phyloP scores from a whole-genome alignment of 768 basidiomycete species.

The Suillus weaverae region DNA sequence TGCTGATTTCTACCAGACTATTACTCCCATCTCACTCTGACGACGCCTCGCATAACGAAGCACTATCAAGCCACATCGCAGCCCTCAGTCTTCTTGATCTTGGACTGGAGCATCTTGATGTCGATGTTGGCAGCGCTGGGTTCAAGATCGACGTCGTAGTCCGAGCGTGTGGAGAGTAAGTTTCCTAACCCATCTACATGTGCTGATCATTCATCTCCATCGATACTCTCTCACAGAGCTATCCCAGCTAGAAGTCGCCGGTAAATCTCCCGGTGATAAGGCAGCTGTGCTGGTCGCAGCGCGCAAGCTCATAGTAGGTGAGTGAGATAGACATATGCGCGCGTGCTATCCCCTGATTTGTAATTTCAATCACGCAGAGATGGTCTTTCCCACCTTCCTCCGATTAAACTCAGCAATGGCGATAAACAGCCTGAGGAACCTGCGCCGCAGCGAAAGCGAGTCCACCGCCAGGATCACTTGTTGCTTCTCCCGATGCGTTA shows the following conservation, averaged over 20 bases:
- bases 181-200: slow-evolving; percentile 3
- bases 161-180: slow-evolving; percentile 73
- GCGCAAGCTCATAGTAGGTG: slow-evolving; percentile 86
- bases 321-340: slow-evolving; percentile 24
- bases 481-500: slow-evolving; percentile 7
- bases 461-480: background rate
- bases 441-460: slow-evolving; percentile 7
- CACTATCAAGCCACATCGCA: slow-evolving; percentile 83
- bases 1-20: slow-evolving; percentile 44
- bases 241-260: slow-evolving; percentile 46
- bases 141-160: slow-evolving; percentile 63
- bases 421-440: slow-evolving; percentile 28
- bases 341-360: background rate
- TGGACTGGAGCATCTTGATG: slow-evolving; percentile 83
- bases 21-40: slow-evolving; percentile 75
- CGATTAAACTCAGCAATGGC: slow-evolving; percentile 71
- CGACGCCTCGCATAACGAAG: slow-evolving; percentile 87
- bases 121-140: slow-evolving; percentile 62
- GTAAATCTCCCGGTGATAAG: slow-evolving; percentile 74
- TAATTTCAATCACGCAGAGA: slow-evolving; percentile 41
- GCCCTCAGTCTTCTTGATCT: slow-evolving; percentile 92
- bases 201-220: slow-evolving; percentile 29
- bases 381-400: slow-evolving; percentile 72
- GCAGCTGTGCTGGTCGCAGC: slow-evolving; percentile 76
- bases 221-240: slow-evolving; percentile 41